These are phyloP conservation scores for Camellia lanceoleosa DNA, from an alignment of 148 eudicot genomes.

Conservation along the genomic window DNA sequence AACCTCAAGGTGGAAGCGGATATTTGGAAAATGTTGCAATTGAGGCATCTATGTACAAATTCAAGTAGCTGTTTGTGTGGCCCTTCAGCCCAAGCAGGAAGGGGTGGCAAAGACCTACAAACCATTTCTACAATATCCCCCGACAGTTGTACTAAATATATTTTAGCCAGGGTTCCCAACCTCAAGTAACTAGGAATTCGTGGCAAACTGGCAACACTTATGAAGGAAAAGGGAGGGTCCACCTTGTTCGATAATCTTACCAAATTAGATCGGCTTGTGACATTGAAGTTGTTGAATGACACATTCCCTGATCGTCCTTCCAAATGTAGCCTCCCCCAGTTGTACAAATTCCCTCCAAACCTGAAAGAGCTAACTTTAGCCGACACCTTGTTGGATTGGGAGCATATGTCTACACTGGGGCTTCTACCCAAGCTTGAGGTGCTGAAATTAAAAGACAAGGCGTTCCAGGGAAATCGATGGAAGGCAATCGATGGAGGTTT, in stretches of 20 bases:
- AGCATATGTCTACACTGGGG: conserved; percentile 28
- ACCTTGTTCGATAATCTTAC: conserved; percentile 20
- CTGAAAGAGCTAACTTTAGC: conserved; percentile 31
- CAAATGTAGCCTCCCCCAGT: conserved; percentile 26
- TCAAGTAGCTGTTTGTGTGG: conserved; percentile 21
- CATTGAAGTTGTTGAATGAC: conserved; percentile 24
- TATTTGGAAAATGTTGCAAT: conserved; percentile 36
- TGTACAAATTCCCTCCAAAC: conserved; percentile 31
- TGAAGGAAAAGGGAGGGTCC: conserved; percentile 15
- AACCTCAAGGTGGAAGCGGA: conserved; percentile 30
- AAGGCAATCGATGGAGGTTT: conserved; percentile 25
- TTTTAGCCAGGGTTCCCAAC: conserved; percentile 20
- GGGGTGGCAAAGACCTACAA: conserved; percentile 9
- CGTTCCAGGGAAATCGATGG: conserved; percentile 31
- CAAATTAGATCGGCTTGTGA: conserved; percentile 17
- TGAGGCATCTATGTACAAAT: conserved; percentile 35
- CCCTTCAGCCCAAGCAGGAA: conserved; percentile 18
- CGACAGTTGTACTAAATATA: conserved; percentile 16
- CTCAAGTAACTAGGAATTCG: conserved; percentile 23
- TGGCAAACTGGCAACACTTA: conserved; percentile 5
- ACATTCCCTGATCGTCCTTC: conserved; percentile 17
- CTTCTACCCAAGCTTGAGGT: conserved; percentile 31
- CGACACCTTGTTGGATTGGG: conserved; percentile 32
- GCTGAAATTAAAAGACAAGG: conserved; percentile 29
- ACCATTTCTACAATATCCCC: conserved; percentile 22